Evolutionary conservation across 2,329 filamentous ascomycete genomes (phyloP), one percentile per base, ranked within the genome.

Genomic region (Apiospora arundinis): DNA sequence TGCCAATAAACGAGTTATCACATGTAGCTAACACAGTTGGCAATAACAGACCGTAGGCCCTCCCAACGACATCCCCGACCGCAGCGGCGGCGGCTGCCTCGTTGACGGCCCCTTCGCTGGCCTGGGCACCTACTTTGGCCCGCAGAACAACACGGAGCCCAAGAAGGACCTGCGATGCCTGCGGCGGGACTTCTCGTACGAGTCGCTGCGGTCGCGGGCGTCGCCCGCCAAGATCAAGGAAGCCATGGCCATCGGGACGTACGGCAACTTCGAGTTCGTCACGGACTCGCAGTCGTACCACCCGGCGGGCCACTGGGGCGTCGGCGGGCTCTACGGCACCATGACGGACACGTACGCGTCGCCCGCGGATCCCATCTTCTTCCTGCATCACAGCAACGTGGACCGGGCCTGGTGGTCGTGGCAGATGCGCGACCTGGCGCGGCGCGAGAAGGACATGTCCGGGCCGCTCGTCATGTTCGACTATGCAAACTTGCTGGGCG

Each of bases 331-430:
- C 11, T 71, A 71, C 66, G 70, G 66, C 28, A 71, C 67, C 12
- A 71, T 71, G 70, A 69, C 66, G 44, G 70, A 71, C 46, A 71
- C 45, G 60, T 69, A 68, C 56, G 44, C 52, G 4, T 69, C 67
- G 40, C 67, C 67, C 21, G 25, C 48, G 18, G 70, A 71, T 40
- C 70, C 70, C n/a, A n/a, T 71, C 16, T 71, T 71, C 45, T 69
- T 21, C 8, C 23, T 67, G 28, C 70, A 71, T 45, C 70, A 71
- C 23, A 21, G 40, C 32, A 69, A 69, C 16, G n/a, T 71, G 3
- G 70, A 71, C 60, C 56, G 67, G 23, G 60, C 56, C 14, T 71
- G 70, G 70, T 67, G 42, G 67, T 49, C n/a, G 23, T 46, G 44
- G 67, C 45, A 46, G 67, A 28, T 7, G 44, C 67, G 67, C 23